Evolutionary conservation across 306 rosid genomes (phyloP), one percentile per base, ranked within the genome.

Genomic region (Malus sylvestris): DNA sequence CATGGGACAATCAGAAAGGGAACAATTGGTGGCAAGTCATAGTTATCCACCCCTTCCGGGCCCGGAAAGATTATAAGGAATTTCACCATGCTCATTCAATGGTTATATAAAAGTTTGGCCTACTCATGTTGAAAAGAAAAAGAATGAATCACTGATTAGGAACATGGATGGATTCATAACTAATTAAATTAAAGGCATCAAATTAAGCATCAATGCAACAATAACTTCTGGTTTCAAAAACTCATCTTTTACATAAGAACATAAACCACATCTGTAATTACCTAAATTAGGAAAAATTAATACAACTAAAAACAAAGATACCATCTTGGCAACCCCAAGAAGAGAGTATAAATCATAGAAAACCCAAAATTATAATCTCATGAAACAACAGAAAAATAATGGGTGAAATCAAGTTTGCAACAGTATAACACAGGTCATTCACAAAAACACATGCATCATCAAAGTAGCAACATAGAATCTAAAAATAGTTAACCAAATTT

Each of bases 1-100:
- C 81, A 91, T 25, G 88, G 69, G 63, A 82, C 35, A 30, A 87
- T 72, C 19, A 84, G 72, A 73, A 67, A 33, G 2, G 84, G 53
- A 4, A 9, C 8, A 38, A 9, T 7, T 27, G 29, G 29, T 27
- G 29, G 29, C 29, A 27, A 27, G 29, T 27, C 42, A 30, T 2
- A 38, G 42, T 38, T 38, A 38, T 38, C 10, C 10, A 38, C 10
- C 42, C 42, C 10, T 38, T 38, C 42, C 10, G 4, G 32, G 4
- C 32, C 32, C 4, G 0, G 32, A 30, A 4, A 30, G 32, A 30
- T 30, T 30, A 30, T 38, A 38, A 38, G 42, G 42, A 38, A 38
- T 38, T 38, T 30, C 42, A 38, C 42, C 42, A 38, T 38, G 42
- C 42, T 78, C 79, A 78, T 12, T 20, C 87, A 80, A 80, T 68